A percentile compares a stretch with the other conserved stretches of the same genome.
Evolutionary conservation across 1,284 basidiomycete species (phyloP).

Genomic region (Ustilago crameri): DNA sequence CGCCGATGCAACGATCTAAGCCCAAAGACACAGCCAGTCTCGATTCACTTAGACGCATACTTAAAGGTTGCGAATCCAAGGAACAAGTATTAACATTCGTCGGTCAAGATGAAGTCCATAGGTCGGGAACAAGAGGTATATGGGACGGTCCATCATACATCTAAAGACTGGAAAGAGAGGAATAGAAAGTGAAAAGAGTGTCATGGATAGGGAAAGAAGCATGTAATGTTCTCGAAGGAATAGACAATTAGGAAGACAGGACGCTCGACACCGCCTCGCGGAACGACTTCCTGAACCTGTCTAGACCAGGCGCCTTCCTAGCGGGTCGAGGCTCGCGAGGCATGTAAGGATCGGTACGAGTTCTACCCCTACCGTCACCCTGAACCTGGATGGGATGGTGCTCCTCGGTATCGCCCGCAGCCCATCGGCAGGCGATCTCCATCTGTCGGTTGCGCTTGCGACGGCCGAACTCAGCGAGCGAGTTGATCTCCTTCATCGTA

Average conservation of each 20-base stretch:
- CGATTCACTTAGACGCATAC: too few species aligned
- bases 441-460: slow-evolving; percentile 60
- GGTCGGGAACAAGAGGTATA: slow-evolving; percentile 1
- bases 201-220: too few species aligned
- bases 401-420: slow-evolving; percentile 62
- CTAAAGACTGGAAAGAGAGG: too few species aligned
- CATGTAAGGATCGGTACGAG: slow-evolving; percentile 55
- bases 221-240: not conserved
- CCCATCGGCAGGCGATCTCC: slow-evolving; percentile 64
- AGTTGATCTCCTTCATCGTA: slow-evolving; percentile 55
- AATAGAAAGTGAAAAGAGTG: too few species aligned
- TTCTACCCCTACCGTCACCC: slow-evolving; percentile 58
- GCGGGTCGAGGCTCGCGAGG: slow-evolving; percentile 55
- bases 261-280: slow-evolving; percentile 57
- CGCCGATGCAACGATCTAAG: too few species aligned
- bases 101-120: too few species aligned
- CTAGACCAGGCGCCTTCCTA: slow-evolving; percentile 42
- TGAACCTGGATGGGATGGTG: slow-evolving; percentile 60
- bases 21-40: too few species aligned
- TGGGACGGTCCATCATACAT: not conserved
- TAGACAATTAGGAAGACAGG: slow-evolving; percentile 25
- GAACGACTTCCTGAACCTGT: slow-evolving; percentile 56
- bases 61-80: too few species aligned
- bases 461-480: slow-evolving; percentile 49
- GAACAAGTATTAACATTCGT: too few species aligned